Evolutionary conservation across 345 rosid species (phyloP).

Genomic region (Trapa incisa): DNA sequence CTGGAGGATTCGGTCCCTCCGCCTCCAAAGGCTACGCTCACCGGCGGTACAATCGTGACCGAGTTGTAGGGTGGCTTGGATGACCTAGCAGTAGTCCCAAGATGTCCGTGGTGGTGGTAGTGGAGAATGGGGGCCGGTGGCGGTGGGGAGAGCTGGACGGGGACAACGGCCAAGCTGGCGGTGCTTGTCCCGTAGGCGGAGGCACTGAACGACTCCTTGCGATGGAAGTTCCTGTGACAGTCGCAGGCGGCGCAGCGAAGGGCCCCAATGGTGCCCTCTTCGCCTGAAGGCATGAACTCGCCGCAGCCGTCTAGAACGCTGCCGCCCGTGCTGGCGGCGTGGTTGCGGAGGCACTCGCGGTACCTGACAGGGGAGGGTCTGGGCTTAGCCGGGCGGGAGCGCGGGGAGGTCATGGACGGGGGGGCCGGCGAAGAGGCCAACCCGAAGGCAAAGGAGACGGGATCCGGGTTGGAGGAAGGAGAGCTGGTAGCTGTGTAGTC

Average conservation of each 20-base stretch:
- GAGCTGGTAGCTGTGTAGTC: constrained; percentile 19
- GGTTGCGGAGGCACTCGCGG: constrained; percentile 83
- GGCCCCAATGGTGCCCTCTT: constrained; percentile 71
- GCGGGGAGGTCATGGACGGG: constrained; percentile 8
- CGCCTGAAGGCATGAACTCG: constrained; percentile 95
- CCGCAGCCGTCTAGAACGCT: constrained; percentile 82
- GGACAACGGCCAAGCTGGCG: constrained; percentile 18
- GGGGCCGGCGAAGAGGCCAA: constrained; percentile 4
- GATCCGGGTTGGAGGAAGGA: constrained; percentile 17
- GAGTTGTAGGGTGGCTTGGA: constrained; percentile 20
- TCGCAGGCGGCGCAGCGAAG: constrained; percentile 88
- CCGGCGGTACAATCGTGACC: constrained; percentile 29
- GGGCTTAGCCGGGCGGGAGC: constrained; percentile 20
- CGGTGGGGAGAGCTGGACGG: constrained; percentile 46
- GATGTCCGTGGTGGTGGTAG: constrained; percentile 29
- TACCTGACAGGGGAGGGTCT: constrained; percentile 27
- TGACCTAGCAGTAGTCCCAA: constrained; percentile 4
- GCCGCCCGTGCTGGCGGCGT: constrained; percentile 81
- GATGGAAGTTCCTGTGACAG: constrained; percentile 92
- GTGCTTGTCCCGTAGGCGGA: background rate
- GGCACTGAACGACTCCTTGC: constrained; percentile 46
- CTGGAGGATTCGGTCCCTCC: constrained; percentile 34
- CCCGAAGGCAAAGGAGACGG: constrained; percentile 16
- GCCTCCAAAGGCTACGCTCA: constrained; percentile 46
- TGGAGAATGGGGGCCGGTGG: constrained; percentile 15